Conservation (phyloP, 129 eudicot species). For the Deinandra increscens region DNA sequence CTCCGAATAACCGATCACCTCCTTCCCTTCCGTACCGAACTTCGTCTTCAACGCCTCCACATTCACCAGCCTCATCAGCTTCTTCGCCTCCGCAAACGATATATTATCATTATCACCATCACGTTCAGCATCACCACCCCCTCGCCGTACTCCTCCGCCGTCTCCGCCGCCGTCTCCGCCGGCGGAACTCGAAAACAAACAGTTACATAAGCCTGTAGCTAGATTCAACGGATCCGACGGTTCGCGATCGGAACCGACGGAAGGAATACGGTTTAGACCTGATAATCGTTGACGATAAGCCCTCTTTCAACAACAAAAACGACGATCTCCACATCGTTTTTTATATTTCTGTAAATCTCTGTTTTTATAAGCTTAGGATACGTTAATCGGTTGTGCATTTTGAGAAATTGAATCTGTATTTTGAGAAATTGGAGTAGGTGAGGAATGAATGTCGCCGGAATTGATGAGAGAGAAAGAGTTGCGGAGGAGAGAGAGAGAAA, state of each 20-base stretch:
- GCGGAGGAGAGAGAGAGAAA: constrained; percentile 2
- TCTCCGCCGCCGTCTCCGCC: constrained; percentile 32
- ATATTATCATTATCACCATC: constrained; percentile 28
- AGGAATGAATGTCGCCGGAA: constrained; percentile 16
- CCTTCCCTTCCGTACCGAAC: constrained; percentile 59
- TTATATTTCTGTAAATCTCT: not conserved
- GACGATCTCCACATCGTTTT: constrained; percentile 55
- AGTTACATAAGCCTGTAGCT: constrained; percentile 18
- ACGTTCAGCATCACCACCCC: too few relatives aligned
- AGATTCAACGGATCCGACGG: constrained; percentile 6
- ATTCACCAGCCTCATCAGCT: constrained; percentile 85
- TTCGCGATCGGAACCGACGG: constrained; percentile 13
- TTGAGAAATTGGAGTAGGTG: constrained; percentile 10
- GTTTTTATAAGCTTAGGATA: not conserved
- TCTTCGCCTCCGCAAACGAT: constrained; percentile 73
- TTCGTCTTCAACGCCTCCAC: constrained; percentile 78
- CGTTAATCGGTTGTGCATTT: constrained; percentile 13
- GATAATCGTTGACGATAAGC: constrained; percentile 18
- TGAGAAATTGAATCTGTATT: not conserved
- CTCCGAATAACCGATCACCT: constrained; percentile 64
- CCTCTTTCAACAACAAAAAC: constrained; percentile 38
- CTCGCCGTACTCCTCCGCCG: constrained; percentile 3
- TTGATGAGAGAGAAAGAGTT: constrained; percentile 1
- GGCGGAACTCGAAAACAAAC: constrained; percentile 24
- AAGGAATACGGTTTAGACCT: constrained; percentile 29